Evolutionary conservation across 768 basidiomycete genomes (phyloP).

Genomic region (Epithele typhae): DNA sequence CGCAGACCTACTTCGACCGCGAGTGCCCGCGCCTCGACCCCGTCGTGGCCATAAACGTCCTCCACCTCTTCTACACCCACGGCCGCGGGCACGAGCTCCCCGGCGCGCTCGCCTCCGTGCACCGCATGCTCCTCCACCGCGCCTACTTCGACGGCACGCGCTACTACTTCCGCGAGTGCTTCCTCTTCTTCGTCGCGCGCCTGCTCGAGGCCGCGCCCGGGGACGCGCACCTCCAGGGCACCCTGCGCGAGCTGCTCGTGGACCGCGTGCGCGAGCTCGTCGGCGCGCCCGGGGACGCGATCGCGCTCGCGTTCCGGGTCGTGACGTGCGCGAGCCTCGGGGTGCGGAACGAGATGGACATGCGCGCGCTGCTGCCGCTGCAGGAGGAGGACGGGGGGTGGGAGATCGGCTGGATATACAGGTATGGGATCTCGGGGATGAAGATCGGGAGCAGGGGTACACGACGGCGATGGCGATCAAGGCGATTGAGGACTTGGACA

Average conservation of each 20-base stretch:
- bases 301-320: conserved; percentile 49
- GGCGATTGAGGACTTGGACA: conserved; percentile 27
- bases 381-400: conserved; percentile 49
- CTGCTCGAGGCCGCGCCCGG: conserved; percentile 31
- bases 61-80: conserved; percentile 43
- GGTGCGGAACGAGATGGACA: conserved; percentile 37
- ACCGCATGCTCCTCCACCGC: conserved; percentile 39
- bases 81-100: conserved; percentile 39
- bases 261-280: conserved; percentile 42
- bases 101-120: conserved; percentile 38
- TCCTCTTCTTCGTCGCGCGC: conserved; percentile 43
- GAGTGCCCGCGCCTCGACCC: conserved; percentile 44
- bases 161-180: conserved; percentile 44
- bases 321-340: conserved; percentile 37
- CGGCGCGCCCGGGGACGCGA: conserved; percentile 41
- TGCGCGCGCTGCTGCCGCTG: conserved; percentile 37
- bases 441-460: conserved; percentile 44
- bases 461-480: conserved; percentile 49
- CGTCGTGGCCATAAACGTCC: conserved; percentile 43
- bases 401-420: conserved; percentile 50
- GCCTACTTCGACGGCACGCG: conserved; percentile 47
- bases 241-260: conserved; percentile 30
- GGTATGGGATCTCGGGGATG: conserved; percentile 41
- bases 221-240: conserved; percentile 19
- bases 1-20: conserved; percentile 45